These are phyloP conservation scores for Pilasporangium apinafurcum DNA, from an alignment of 352 stramenopile species.

Conservation along the genomic window DNA sequence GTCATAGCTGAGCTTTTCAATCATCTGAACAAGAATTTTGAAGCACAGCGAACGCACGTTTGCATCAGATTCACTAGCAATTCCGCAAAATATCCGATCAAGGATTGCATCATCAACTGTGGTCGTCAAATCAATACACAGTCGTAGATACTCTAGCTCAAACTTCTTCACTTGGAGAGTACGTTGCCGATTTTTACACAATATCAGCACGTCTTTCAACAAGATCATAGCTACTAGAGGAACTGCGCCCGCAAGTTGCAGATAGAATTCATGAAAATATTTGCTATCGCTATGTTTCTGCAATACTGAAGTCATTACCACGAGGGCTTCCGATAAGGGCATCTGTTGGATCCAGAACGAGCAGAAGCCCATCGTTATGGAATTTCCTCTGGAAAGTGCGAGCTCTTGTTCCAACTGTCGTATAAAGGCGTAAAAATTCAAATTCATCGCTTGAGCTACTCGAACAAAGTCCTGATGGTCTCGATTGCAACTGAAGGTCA, in stretches of 20 bases:
- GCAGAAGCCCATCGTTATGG: background rate
- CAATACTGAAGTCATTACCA: background rate
- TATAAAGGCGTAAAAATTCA: background rate
- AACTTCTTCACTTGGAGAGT: background rate
- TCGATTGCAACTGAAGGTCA: background rate
- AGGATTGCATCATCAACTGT: background rate
- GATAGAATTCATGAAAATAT: background rate
- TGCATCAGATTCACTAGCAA: background rate
- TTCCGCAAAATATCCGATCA: background rate
- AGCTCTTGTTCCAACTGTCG: too few relatives aligned
- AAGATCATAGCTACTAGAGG: background rate
- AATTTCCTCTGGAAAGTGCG: background rate
- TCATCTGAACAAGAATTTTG: background rate
- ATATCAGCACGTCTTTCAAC: background rate
- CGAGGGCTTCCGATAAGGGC: background rate
- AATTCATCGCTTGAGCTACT: background rate
- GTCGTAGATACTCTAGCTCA: background rate
- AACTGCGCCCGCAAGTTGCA: background rate
- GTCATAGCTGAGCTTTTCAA: too few relatives aligned
- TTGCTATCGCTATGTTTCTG: background rate
- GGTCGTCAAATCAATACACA: background rate
- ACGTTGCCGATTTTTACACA: background rate
- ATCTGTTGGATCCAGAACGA: background rate
- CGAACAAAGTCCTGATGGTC: background rate
- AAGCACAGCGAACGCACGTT: background rate